Evolutionary conservation across 2,329 filamentous ascomycete genomes (phyloP).

Genomic region (Paraphaeosphaeria minitans): DNA sequence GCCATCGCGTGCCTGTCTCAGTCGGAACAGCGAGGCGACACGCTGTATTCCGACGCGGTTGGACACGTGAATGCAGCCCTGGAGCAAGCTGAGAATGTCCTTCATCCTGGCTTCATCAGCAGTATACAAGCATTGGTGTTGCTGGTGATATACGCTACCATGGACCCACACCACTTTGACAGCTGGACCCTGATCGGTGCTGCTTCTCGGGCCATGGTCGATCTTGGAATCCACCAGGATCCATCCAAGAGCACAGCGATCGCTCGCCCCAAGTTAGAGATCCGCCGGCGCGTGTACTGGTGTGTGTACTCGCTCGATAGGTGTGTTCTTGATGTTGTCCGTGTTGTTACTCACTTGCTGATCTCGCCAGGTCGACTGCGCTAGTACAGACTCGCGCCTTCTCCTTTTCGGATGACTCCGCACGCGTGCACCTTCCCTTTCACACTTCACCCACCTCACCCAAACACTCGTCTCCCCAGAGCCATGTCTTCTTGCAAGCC

Average conservation of each 20-base stretch:
- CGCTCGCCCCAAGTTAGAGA: constrained; percentile 72
- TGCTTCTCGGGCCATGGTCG: constrained; percentile 83
- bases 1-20: constrained; percentile 79
- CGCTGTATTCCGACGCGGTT: constrained; percentile 65
- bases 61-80: constrained; percentile 70
- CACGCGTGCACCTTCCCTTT: constrained; percentile 78
- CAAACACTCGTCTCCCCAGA: constrained; percentile 53
- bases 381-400: constrained; percentile 87
- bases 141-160: constrained; percentile 85
- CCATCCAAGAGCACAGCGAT: constrained; percentile 72
- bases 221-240: constrained; percentile 92
- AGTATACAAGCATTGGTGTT: constrained; percentile 88
- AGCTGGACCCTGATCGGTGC: constrained; percentile 94
- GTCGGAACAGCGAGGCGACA: constrained; percentile 69
- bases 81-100: constrained; percentile 77
- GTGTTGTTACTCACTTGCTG: constrained; percentile 23
- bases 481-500: constrained; percentile 60
- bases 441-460: constrained; percentile 42
- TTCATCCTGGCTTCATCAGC: constrained; percentile 80
- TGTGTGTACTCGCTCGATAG: constrained; percentile 89
- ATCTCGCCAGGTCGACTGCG: constrained; percentile 72
- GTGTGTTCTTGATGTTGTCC: constrained; percentile 51
- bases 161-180: constrained; percentile 90
- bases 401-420: constrained; percentile 89
- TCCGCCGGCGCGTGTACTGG: constrained; percentile 84